Conservation (phyloP, 257 asterid genomes). For the Solanum ossicruentum region DNA sequence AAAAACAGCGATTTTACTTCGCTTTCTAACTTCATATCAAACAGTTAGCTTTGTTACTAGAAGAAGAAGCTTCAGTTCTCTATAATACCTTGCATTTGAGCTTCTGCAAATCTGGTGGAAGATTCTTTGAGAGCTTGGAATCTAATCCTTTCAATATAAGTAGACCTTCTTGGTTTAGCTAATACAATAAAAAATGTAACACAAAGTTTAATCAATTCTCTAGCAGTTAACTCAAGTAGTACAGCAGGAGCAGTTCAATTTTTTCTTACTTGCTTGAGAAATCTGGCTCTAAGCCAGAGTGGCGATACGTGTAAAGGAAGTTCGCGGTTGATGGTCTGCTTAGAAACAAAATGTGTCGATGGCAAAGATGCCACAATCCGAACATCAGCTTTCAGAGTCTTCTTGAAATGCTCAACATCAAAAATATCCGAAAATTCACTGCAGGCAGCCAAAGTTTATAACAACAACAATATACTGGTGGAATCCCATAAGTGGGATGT, state of each 20-base stretch:
- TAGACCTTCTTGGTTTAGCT: constrained; percentile 51
- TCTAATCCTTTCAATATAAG: constrained; percentile 53
- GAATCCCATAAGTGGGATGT: too few species aligned
- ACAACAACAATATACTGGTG: too few species aligned
- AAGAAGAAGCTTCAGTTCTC: background rate
- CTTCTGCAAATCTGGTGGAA: constrained; percentile 51
- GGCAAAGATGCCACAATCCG: constrained; percentile 47
- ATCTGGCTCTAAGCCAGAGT: constrained; percentile 42
- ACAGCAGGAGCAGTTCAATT: background rate
- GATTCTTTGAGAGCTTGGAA: constrained; percentile 57
- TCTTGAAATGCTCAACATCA: constrained; percentile 61
- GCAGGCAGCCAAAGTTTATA: constrained; percentile 3
- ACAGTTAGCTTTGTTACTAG: background rate
- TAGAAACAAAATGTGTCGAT: constrained; percentile 41
- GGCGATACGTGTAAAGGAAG: constrained; percentile 50
- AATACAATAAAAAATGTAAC: background rate
- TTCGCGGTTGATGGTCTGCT: constrained; percentile 38
- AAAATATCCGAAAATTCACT: constrained; percentile 60
- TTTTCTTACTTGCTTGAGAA: constrained; percentile 34
- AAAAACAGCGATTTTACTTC: background rate
- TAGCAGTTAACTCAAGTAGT: background rate
- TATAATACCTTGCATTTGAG: constrained; percentile 43
- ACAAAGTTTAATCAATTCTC: background rate
- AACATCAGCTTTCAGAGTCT: constrained; percentile 40
- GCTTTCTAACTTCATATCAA: background rate